A percentile compares a stretch with the other conserved stretches of the same genome.
Conservation (phyloP, 768 basidiomycete genomes). For the Naganishia onofrii region DNA sequence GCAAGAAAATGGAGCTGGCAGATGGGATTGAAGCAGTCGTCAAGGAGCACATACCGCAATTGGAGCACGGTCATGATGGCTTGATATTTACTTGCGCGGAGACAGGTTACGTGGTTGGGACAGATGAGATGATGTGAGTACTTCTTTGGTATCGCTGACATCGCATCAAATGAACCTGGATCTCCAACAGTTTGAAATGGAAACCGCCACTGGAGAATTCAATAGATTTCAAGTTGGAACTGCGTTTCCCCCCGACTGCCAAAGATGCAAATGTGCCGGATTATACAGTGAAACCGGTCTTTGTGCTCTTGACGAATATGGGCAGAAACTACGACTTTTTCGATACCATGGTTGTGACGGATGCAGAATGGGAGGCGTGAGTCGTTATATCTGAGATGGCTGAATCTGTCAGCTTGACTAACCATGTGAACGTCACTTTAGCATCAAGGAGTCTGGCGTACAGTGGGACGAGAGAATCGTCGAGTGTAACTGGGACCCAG, state of each 20-base stretch:
- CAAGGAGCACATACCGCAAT: slow-evolving; percentile 70
- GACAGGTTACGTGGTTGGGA: slow-evolving; percentile 74
- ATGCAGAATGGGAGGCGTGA: slow-evolving; percentile 90
- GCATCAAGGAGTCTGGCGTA: slow-evolving; percentile 77
- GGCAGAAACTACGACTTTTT: slow-evolving; percentile 67
- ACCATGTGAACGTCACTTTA: slow-evolving; percentile 48
- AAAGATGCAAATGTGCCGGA: slow-evolving; percentile 66
- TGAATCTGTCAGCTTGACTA: neutral
- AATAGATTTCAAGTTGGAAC: slow-evolving; percentile 90
- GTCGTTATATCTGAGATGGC: slow-evolving; percentile 45
- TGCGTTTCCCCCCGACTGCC: slow-evolving; percentile 77
- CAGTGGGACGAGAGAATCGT: slow-evolving; percentile 91
- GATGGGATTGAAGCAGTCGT: slow-evolving; percentile 87
- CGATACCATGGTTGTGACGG: slow-evolving; percentile 78
- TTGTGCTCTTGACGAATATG: slow-evolving; percentile 66
- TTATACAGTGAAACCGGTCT: slow-evolving; percentile 77
- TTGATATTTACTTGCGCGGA: slow-evolving; percentile 92
- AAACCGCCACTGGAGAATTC: slow-evolving; percentile 98
- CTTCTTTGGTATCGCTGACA: neutral
- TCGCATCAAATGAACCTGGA: neutral
- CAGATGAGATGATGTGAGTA: slow-evolving; percentile 81
- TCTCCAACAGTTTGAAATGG: slow-evolving; percentile 78
- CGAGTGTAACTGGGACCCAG: slow-evolving; percentile 85
- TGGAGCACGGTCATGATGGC: slow-evolving; percentile 92
- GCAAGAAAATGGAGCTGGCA: slow-evolving; percentile 82